These are phyloP conservation scores for Fomitopsis palustris DNA, from an alignment of 1,284 basidiomycete species.

Conservation along the genomic window DNA sequence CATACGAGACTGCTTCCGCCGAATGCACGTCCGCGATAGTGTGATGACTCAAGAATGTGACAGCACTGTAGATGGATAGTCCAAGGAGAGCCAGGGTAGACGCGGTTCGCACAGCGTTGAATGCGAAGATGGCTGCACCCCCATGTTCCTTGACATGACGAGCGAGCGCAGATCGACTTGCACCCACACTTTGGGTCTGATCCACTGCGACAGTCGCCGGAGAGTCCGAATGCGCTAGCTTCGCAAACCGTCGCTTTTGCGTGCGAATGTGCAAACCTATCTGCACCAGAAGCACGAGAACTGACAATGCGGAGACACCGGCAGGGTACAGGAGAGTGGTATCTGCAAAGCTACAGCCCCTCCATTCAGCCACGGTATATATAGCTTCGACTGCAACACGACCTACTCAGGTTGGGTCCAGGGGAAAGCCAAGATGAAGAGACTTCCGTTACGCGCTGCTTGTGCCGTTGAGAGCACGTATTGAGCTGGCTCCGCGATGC, in stretches of 20 bases:
- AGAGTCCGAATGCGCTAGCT: not conserved
- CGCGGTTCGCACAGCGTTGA: conserved; percentile 21
- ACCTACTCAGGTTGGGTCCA: not conserved
- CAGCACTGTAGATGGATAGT: conserved; percentile 10
- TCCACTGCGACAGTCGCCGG: not conserved
- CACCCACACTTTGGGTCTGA: not conserved
- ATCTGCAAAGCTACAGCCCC: not conserved
- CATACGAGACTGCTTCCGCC: conserved; percentile 20
- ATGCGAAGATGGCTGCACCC: conserved; percentile 20
- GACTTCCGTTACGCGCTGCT: not conserved
- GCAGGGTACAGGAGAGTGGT: not conserved
- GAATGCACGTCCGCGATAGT: conserved; percentile 3
- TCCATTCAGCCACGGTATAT: not conserved
- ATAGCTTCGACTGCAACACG: not conserved
- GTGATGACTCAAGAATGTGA: not conserved
- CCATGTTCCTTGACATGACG: conserved; percentile 12
- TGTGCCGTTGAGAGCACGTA: not conserved
- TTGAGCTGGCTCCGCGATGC: not conserved
- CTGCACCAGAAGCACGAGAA: not conserved
- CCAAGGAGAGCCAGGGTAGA: conserved; percentile 19
- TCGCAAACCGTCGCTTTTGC: not conserved
- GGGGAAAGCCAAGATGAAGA: not conserved
- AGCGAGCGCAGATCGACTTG: not conserved
- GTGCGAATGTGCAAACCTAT: not conserved
- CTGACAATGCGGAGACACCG: not conserved